These are phyloP conservation scores for Podila epigama DNA, from an alignment of 192 early-diverging fungal genomes.

Conservation along the genomic window DNA sequence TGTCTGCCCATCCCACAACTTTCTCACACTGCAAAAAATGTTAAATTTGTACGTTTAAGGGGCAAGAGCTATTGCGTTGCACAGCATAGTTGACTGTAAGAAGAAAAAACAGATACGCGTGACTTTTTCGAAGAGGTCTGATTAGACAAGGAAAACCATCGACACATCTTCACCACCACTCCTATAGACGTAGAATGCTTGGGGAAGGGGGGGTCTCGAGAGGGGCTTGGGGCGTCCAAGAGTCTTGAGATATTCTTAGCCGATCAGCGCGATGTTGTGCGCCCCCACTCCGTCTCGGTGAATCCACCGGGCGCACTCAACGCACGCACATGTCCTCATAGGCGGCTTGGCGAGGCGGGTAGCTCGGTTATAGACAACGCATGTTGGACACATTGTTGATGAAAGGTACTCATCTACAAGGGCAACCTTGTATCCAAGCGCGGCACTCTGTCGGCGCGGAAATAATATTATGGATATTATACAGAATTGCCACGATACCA, in stretches of 20 bases:
- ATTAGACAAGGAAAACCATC: too few relatives aligned
- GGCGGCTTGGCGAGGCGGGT: background rate
- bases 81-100: too few relatives aligned
- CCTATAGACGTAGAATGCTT: too few relatives aligned
- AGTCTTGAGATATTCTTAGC: background rate
- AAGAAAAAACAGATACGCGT: too few relatives aligned
- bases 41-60: background rate
- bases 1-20: too few relatives aligned
- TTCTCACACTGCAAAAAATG: too few relatives aligned
- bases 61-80: too few relatives aligned
- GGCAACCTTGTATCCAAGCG: background rate
- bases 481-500: too few relatives aligned
- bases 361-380: background rate
- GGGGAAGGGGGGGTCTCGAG: too few relatives aligned
- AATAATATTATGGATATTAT: background rate
- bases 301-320: constrained; percentile 1
- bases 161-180: too few relatives aligned
- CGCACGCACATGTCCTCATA: background rate
- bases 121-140: too few relatives aligned
- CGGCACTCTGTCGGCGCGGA: background rate
- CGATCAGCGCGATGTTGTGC: constrained; percentile 2
- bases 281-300: constrained; percentile 5
- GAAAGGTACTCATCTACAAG: background rate
- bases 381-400: constrained; percentile 1
- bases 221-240: too few relatives aligned